phyloP scores from a whole-genome alignment of 2,329 filamentous ascomycete species.

The Scytalidium sp. region DNA sequence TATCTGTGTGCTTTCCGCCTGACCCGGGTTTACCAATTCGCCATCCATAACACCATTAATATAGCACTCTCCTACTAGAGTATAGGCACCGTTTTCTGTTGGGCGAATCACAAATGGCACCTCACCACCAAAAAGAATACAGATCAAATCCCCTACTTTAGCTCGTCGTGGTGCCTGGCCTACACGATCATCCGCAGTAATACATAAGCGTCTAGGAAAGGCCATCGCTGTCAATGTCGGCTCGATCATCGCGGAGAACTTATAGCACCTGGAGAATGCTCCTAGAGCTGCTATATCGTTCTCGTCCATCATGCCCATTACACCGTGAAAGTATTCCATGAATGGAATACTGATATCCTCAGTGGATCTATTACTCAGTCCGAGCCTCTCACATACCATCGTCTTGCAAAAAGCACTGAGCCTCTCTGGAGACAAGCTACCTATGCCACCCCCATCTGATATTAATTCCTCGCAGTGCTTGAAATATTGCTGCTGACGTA shows the following conservation, averaged over 20 bases:
- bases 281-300: not conserved
- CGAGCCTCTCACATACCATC: not conserved
- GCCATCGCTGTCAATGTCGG: constrained; percentile 12
- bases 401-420: not conserved
- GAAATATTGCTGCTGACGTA: not conserved
- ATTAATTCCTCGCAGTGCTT: not conserved
- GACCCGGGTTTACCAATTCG: not conserved
- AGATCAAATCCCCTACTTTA: constrained; percentile 10
- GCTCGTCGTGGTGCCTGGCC: constrained; percentile 1
- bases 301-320: not conserved
- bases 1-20: not conserved
- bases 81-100: not conserved
- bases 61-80: constrained; percentile 10
- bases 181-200: constrained; percentile 1
- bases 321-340: not conserved
- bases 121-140: constrained; percentile 9
- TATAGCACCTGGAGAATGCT: not conserved
- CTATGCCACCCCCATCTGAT: not conserved
- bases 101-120: constrained; percentile 10
- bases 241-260: not conserved
- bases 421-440: not conserved
- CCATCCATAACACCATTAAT: constrained; percentile 13
- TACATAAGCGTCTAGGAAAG: constrained; percentile 27
- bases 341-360: not conserved
- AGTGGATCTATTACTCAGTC: not conserved